These are phyloP conservation scores for Podospora comata DNA, from an alignment of 495 filamentous ascomycete genomes.

Conservation along the genomic window DNA sequence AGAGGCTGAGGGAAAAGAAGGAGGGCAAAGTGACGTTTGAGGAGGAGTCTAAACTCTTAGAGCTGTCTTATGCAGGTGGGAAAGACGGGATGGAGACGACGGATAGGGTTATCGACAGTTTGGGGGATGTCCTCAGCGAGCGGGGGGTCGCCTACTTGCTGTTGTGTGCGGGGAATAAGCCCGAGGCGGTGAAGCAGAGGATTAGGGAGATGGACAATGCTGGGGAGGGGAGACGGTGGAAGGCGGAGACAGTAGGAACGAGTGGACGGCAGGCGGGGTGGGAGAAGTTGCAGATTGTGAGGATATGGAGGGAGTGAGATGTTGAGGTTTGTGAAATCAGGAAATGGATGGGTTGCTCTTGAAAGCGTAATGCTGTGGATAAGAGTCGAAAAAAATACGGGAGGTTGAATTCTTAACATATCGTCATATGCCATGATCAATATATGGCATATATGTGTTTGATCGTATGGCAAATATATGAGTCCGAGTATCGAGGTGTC, in stretches of 20 bases:
- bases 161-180: slow-evolving; percentile 82
- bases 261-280: slow-evolving; percentile 87
- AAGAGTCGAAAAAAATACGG: too few species aligned
- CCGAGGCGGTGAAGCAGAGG: slow-evolving; percentile 66
- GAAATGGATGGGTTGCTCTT: too few species aligned
- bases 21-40: slow-evolving; percentile 47
- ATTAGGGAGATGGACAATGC: slow-evolving; percentile 50
- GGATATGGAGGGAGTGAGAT: slow-evolving; percentile 60
- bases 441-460: too few species aligned
- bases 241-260: slow-evolving; percentile 70
- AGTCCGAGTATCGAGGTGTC: not conserved
- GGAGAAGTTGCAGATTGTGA: slow-evolving; percentile 81
- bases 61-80: slow-evolving; percentile 84
- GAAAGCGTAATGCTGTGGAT: too few species aligned
- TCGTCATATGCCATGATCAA: too few species aligned
- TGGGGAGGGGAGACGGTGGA: slow-evolving; percentile 52
- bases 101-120: slow-evolving; percentile 63
- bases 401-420: too few species aligned
- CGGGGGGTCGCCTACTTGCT: slow-evolving; percentile 84
- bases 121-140: slow-evolving; percentile 60
- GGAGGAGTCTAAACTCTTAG: slow-evolving; percentile 74
- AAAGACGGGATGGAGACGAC: slow-evolving; percentile 91
- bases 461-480: not conserved
- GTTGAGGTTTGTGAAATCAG: too few species aligned
- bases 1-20: not conserved